Conservation (phyloP, 257 asterid species). For the Galeopsis tetrahit region DNA sequence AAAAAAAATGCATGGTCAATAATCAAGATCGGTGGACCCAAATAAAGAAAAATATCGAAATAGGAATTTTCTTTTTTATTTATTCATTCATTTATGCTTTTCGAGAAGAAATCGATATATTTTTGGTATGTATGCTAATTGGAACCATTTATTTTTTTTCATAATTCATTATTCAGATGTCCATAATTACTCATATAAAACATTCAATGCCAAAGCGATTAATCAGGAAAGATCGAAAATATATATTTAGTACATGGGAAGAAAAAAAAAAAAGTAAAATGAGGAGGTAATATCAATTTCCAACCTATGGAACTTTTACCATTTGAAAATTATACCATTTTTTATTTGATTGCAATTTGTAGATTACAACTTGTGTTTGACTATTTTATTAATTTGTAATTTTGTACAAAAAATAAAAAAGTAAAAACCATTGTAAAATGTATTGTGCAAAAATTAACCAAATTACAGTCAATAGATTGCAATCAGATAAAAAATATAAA, state of each 20-base stretch:
- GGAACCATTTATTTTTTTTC: background rate
- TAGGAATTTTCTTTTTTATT: background rate
- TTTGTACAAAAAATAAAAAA: no score
- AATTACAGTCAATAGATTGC: no score
- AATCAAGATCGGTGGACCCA: conserved; percentile 22
- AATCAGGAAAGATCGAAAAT: background rate
- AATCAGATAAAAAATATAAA: no score
- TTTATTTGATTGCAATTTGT: no score
- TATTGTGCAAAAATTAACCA: no score
- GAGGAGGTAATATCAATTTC: no score
- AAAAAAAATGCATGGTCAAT: background rate
- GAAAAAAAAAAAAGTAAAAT: no score
- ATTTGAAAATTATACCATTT: no score
- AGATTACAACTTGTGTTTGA: no score
- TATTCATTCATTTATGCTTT: background rate
- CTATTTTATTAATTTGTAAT: no score
- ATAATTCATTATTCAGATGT: background rate
- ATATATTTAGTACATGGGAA: background rate
- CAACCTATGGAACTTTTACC: no score
- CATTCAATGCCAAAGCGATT: background rate
- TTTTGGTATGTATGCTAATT: conserved; percentile 8
- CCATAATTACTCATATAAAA: background rate
- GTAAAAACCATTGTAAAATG: no score
- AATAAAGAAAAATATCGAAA: background rate
- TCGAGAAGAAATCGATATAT: background rate